Conservation (phyloP, 2,329 filamentous ascomycete genomes). For the Xylaria multiplex region DNA sequence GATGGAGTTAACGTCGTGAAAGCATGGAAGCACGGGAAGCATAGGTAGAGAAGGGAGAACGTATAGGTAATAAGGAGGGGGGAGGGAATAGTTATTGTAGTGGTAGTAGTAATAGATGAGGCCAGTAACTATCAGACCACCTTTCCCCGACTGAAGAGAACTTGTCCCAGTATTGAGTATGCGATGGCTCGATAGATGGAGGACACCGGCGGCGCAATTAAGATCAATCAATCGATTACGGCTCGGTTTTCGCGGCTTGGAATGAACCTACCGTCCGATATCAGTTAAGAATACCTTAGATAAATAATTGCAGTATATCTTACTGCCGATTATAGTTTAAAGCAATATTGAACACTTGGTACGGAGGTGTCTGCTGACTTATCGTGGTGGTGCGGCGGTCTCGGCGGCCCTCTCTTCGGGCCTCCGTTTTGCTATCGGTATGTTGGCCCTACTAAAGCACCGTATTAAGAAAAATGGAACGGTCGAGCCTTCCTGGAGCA, state of each 20-base stretch:
- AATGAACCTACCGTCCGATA: conserved; percentile 62
- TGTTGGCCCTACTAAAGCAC: too few relatives aligned
- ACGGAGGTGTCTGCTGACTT: too few relatives aligned
- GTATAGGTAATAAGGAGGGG: background rate
- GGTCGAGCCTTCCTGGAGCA: conserved; percentile 60
- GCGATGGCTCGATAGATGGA: conserved; percentile 82
- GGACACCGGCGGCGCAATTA: conserved; percentile 82
- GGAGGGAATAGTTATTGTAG: conserved; percentile 68
- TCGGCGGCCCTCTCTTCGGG: too few relatives aligned
- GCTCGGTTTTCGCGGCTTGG: conserved; percentile 80
- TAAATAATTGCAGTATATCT: background rate
- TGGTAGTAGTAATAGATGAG: conserved; percentile 81
- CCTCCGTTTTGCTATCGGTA: too few relatives aligned
- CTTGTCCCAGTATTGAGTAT: conserved; percentile 79
- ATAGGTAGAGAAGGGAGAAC: background rate
- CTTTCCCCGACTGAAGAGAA: conserved; percentile 78
- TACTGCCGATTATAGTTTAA: conserved; percentile 52
- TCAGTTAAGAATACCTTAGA: conserved; percentile 2
- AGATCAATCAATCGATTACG: conserved; percentile 76
- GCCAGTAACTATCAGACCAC: conserved; percentile 78
- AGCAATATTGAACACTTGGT: too few relatives aligned
- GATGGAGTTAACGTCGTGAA: background rate
- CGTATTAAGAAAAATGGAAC: conserved; percentile 10
- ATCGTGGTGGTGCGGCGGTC: too few relatives aligned
- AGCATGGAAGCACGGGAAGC: background rate